Evolutionary conservation across 1,139 yeast genomes (phyloP).

Genomic region (Yamadazyma oceani): DNA sequence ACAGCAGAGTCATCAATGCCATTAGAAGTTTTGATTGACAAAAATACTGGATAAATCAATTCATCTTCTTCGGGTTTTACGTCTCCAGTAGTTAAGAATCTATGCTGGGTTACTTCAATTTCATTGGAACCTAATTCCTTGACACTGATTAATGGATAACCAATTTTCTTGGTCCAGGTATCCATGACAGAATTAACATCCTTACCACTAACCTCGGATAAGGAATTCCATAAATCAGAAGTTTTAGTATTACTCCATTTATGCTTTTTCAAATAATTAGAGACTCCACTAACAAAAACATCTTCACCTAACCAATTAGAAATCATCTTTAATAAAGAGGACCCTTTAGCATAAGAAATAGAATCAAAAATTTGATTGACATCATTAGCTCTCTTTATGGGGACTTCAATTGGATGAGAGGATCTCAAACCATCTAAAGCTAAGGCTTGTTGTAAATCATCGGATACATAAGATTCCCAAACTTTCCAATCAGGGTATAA

Average conservation of each 20-base stretch:
- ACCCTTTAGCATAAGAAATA: slow-evolving; percentile 77
- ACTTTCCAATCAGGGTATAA: slow-evolving; percentile 60
- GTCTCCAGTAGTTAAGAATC: slow-evolving; percentile 82
- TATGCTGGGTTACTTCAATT: slow-evolving; percentile 64
- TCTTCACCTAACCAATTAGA: slow-evolving; percentile 73
- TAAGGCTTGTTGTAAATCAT: slow-evolving; percentile 52
- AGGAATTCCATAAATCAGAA: slow-evolving; percentile 78
- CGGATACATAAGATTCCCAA: slow-evolving; percentile 53
- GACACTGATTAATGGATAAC: slow-evolving; percentile 77
- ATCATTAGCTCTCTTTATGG: slow-evolving; percentile 53
- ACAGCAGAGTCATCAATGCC: slow-evolving; percentile 67
- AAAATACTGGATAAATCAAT: slow-evolving; percentile 78
- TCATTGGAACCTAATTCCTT: slow-evolving; percentile 36
- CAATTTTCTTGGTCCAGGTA: slow-evolving; percentile 82
- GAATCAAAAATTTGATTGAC: slow-evolving; percentile 60
- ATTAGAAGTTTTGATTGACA: slow-evolving; percentile 66
- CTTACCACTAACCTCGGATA: slow-evolving; percentile 73
- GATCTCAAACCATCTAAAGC: slow-evolving; percentile 52
- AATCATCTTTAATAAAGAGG: slow-evolving; percentile 75
- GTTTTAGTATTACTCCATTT: slow-evolving; percentile 80
- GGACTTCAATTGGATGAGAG: slow-evolving; percentile 61
- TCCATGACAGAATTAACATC: slow-evolving; percentile 77
- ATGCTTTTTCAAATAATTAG: slow-evolving; percentile 70
- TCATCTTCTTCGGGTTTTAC: slow-evolving; percentile 63
- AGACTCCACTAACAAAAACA: slow-evolving; percentile 69